These are phyloP conservation scores for Sarocladium kiliense DNA, from an alignment of 2,329 filamentous ascomycete species.

Conservation along the genomic window DNA sequence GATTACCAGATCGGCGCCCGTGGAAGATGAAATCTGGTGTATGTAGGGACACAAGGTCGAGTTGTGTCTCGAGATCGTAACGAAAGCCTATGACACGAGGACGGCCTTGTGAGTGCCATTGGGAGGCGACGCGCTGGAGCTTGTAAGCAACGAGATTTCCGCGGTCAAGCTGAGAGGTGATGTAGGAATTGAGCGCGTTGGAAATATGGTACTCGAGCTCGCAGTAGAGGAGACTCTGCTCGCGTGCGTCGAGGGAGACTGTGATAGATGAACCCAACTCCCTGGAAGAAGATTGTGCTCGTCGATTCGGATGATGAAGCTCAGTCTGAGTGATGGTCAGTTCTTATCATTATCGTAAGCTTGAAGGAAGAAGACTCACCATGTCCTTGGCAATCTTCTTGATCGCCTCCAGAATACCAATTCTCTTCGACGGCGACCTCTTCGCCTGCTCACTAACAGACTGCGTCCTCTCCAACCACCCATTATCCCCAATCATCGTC, in stretches of 20 bases:
- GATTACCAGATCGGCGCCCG: conserved; percentile 38
- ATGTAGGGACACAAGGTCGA: conserved; percentile 49
- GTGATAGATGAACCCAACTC: conserved; percentile 19
- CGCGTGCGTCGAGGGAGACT: conserved; percentile 49
- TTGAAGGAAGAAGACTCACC: conserved; percentile 29
- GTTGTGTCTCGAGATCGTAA: conserved; percentile 55
- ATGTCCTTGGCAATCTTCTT: conserved; percentile 51
- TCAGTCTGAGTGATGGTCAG: conserved; percentile 27
- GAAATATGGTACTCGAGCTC: conserved; percentile 53
- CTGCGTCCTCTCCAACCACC: conserved; percentile 48
- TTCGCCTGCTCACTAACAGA: conserved; percentile 16
- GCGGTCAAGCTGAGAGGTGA: conserved; percentile 46
- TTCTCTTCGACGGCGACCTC: conserved; percentile 30
- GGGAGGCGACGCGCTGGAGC: conserved; percentile 45
- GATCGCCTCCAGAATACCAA: conserved; percentile 38
- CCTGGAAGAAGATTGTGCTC: conserved; percentile 24
- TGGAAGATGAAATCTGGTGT: conserved; percentile 50
- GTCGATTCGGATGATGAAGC: conserved; percentile 26
- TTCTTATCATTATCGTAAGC: background rate
- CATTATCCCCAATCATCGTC: conserved; percentile 48
- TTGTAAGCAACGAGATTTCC: conserved; percentile 49
- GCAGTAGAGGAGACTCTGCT: conserved; percentile 54
- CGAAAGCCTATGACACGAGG: conserved; percentile 52
- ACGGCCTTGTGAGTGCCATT: conserved; percentile 47
- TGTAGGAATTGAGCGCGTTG: conserved; percentile 45